Evolutionary conservation across 1,284 basidiomycete genomes (phyloP), one percentile per base, ranked within the genome.

Genomic region (Apiotrichum porosum): DNA sequence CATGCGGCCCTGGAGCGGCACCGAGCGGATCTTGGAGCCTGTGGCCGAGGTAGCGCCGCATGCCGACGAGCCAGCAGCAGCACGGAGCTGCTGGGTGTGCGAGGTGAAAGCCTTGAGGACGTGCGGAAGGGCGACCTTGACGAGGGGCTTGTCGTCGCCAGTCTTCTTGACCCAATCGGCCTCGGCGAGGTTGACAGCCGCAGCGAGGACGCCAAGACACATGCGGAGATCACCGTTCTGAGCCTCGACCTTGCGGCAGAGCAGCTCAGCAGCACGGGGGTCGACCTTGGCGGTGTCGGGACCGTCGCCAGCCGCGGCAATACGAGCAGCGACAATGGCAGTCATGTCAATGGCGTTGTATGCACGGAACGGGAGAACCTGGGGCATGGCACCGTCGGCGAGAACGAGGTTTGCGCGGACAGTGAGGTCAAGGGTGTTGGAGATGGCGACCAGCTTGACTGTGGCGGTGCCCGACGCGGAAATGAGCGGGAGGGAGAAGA

Each of bases 141-240:
- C 46, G 26, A 69, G 51, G 1, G 68, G 61, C 3, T 53, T 38
- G 14, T 42, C 38, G 18, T 48, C 46, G 17, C 49, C 46, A 4
- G 37, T 37, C 49, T 71, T 74, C 56, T 68, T 73, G 33, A 54
- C 52, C 68, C 67, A 71, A 45, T 74, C 73, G 3, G 57, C 54
- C 54, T 75, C 72, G 15, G 70, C 67, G 9, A 72, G 57, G 26
- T 58, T 52, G 39, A 73, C 61, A 3, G 71, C 69, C 6, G 66
- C 62, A 13, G 61, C 51, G n/a, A 72, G 60, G 21, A 69, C 65
- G n/a, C 67, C 65, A 8, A 75, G 60, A 49, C 71, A 74, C 67
- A 71, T 71, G 42, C 73, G 49, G 22, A 75, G 49, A 57, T 75
- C 73, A n/a, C 73, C 73, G 49, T 73, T 73, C 56, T 71, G 68